phyloP scores from a whole-genome alignment of 352 stramenopile species.

The Pythium folliculosum region DNA sequence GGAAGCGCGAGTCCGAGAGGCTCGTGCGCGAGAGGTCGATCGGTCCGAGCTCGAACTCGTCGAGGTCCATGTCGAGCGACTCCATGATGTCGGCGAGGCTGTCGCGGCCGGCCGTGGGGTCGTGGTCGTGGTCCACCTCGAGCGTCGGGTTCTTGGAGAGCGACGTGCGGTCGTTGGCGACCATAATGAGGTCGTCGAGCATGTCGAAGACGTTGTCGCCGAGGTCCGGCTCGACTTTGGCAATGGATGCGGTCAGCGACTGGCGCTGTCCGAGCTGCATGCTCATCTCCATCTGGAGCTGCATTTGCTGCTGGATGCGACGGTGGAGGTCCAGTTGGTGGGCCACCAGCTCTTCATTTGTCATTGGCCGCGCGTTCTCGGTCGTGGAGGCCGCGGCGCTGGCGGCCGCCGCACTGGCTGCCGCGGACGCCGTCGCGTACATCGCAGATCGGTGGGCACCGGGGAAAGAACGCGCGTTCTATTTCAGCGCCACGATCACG shows the following conservation, averaged over 20 bases:
- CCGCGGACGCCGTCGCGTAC: constrained; percentile 28
- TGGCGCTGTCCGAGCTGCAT: constrained; percentile 58
- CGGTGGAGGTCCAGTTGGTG: constrained; percentile 83
- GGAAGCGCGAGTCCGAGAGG: constrained; percentile 18
- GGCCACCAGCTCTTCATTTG: constrained; percentile 74
- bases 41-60: constrained; percentile 54
- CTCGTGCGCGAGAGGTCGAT: constrained; percentile 38
- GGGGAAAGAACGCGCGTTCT: neutral
- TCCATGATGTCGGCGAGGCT: constrained; percentile 83
- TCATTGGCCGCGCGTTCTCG: constrained; percentile 49
- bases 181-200: constrained; percentile 87
- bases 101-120: constrained; percentile 48
- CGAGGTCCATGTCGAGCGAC: constrained; percentile 83
- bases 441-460: neutral
- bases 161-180: constrained; percentile 63
- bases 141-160: constrained; percentile 59
- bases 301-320: constrained; percentile 87
- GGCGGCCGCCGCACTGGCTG: constrained; percentile 28
- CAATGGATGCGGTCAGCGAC: constrained; percentile 62
- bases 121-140: constrained; percentile 37
- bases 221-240: constrained; percentile 77
- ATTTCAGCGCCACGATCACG: constrained; percentile 12
- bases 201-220: constrained; percentile 89
- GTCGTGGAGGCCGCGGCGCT: constrained; percentile 17
- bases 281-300: constrained; percentile 87